Conservation (phyloP, 305 asterid genomes). For the Plantago rigida region DNA sequence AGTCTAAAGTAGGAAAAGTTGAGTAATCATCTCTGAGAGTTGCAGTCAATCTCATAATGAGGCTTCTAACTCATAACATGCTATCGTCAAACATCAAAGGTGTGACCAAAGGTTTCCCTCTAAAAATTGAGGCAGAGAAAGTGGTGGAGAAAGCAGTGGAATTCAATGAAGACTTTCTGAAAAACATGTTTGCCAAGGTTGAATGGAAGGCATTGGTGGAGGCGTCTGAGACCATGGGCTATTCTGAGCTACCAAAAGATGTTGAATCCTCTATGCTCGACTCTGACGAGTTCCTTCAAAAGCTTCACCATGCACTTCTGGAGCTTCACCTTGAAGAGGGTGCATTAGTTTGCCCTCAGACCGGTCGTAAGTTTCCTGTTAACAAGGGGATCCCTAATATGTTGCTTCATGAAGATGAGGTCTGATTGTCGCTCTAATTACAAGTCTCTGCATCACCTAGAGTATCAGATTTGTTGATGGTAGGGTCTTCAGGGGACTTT, state of each 20-base stretch:
- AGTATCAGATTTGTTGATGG: neutral
- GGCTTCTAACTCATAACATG: conserved; percentile 80
- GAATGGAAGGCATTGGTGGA: conserved; percentile 64
- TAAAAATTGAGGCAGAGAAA: conserved; percentile 52
- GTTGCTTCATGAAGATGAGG: conserved; percentile 88
- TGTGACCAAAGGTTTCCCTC: conserved; percentile 60
- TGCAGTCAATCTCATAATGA: conserved; percentile 34
- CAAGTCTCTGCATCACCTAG: neutral
- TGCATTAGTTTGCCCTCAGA: conserved; percentile 69
- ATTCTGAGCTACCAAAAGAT: conserved; percentile 49
- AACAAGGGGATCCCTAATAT: conserved; percentile 78
- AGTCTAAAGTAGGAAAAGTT: neutral
- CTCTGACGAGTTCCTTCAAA: conserved; percentile 11
- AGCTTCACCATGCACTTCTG: conserved; percentile 72
- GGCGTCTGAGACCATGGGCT: conserved; percentile 64
- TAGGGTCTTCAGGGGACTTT: neutral
- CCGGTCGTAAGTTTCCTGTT: conserved; percentile 71
- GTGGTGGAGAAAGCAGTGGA: conserved; percentile 56
- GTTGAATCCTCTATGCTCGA: conserved; percentile 19
- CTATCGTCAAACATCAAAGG: conserved; percentile 77
- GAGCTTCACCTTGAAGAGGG: conserved; percentile 86
- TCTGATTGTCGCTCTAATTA: conserved; percentile 18
- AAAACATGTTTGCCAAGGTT: conserved; percentile 49
- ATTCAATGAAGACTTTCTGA: conserved; percentile 53
- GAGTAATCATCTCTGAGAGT: neutral